phyloP scores from a whole-genome alignment of 345 rosid genomes.

The Barbarea vulgaris region DNA sequence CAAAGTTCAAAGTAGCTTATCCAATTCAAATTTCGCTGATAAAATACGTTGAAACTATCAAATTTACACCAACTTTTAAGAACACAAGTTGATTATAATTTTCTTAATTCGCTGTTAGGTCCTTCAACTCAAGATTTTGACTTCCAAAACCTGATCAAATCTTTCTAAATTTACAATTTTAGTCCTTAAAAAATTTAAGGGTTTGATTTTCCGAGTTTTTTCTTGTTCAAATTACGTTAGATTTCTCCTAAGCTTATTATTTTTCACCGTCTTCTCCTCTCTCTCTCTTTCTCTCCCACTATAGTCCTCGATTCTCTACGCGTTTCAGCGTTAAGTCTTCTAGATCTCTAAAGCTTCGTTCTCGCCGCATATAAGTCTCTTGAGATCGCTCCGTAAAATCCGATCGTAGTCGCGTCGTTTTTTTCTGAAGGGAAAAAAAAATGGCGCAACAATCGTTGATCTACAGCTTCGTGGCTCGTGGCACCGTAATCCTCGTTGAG shows the following conservation, averaged over 20 bases:
- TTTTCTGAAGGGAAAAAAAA: background rate
- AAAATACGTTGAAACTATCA: conserved; percentile 27
- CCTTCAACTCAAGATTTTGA: background rate
- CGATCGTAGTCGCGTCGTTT: conserved; percentile 15
- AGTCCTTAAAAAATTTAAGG: conserved; percentile 2
- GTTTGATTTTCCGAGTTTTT: conserved; percentile 4
- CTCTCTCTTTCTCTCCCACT: conserved; percentile 18
- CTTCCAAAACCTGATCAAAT: background rate
- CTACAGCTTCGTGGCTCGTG: conserved; percentile 76
- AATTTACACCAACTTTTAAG: conserved; percentile 28
- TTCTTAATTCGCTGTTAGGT: background rate
- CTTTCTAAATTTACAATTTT: background rate
- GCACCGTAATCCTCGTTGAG: conserved; percentile 68
- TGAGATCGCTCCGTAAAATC: conserved; percentile 7
- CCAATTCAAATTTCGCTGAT: conserved; percentile 9
- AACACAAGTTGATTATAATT: conserved; percentile 2
- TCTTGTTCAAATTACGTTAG: conserved; percentile 18
- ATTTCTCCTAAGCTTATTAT: background rate
- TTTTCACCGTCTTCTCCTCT: background rate
- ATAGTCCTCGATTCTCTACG: conserved; percentile 36
- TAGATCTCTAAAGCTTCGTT: conserved; percentile 25
- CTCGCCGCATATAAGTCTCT: conserved; percentile 27
- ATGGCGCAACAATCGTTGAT: conserved; percentile 80
- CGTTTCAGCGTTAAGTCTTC: conserved; percentile 42
- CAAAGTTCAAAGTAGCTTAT: conserved; percentile 14